phyloP scores from a whole-genome alignment of 192 early-diverging fungal species.

The Coemansia sp. region DNA sequence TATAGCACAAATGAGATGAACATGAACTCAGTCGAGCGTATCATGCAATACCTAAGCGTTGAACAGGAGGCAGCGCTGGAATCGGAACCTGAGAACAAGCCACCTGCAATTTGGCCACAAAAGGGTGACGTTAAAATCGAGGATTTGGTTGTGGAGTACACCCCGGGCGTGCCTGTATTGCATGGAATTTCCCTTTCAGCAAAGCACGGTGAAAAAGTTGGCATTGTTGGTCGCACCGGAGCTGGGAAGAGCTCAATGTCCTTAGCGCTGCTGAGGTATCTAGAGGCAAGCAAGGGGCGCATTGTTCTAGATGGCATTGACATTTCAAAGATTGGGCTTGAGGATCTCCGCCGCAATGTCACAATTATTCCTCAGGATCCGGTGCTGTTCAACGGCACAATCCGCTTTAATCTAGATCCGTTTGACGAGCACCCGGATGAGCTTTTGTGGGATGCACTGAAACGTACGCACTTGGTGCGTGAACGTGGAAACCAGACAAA shows the following conservation, averaged over 20 bases:
- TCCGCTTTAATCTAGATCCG: constrained; percentile 87
- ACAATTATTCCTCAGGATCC: constrained; percentile 92
- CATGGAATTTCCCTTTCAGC: constrained; percentile 71
- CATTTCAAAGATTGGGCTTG: constrained; percentile 68
- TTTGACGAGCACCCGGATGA: constrained; percentile 72
- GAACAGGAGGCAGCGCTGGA: constrained; percentile 74
- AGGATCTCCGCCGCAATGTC: constrained; percentile 73
- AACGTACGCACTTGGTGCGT: constrained; percentile 66
- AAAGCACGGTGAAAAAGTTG: constrained; percentile 76
- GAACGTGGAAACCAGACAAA: constrained; percentile 4
- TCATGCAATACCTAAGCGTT: constrained; percentile 73
- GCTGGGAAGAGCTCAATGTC: constrained; percentile 78
- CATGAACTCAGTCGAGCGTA: constrained; percentile 81
- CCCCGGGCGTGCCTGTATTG: constrained; percentile 75
- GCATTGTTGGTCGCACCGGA: constrained; percentile 85
- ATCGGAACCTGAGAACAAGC: constrained; percentile 53
- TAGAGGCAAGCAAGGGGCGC: constrained; percentile 62
- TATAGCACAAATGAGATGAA: constrained; percentile 77
- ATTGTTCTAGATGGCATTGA: constrained; percentile 76
- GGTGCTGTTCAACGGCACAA: constrained; percentile 69
- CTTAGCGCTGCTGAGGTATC: constrained; percentile 71
- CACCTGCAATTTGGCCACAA: constrained; percentile 60
- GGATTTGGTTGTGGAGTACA: constrained; percentile 70
- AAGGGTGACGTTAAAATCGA: constrained; percentile 69
- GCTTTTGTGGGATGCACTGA: constrained; percentile 70